These are phyloP conservation scores for Marasmius sp. DNA, from an alignment of 1,284 basidiomycete genomes.

Conservation along the genomic window DNA sequence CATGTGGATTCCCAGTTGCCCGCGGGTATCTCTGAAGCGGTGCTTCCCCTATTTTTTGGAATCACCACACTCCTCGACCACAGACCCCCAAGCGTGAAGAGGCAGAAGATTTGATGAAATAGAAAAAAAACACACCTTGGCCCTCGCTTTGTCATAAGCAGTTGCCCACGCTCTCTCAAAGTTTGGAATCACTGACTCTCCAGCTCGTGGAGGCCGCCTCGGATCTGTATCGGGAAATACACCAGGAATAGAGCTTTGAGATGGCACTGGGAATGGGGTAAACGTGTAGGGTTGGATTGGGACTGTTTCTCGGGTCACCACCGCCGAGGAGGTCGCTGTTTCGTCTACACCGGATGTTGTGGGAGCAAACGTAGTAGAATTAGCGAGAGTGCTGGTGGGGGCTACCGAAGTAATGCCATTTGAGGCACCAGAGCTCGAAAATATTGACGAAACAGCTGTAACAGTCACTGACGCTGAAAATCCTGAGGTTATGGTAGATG, in stretches of 20 bases:
- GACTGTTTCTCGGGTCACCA: neutral
- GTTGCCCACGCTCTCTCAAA: slow-evolving; percentile 11
- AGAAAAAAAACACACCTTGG: slow-evolving; percentile 1
- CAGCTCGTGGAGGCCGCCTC: slow-evolving; percentile 7
- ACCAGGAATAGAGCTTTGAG: slow-evolving; percentile 9
- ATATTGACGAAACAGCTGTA: neutral
- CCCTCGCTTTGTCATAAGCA: slow-evolving; percentile 11
- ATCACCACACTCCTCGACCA: neutral
- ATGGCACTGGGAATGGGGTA: slow-evolving; percentile 1
- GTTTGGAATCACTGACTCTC: slow-evolving; percentile 9
- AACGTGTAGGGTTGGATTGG: neutral
- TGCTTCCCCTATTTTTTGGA: neutral
- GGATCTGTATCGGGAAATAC: slow-evolving; percentile 14
- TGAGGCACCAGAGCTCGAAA: neutral
- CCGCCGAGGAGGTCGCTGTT: neutral
- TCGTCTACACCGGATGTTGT: neutral
- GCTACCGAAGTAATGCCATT: neutral
- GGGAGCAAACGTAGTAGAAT: neutral
- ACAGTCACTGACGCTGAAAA: neutral
- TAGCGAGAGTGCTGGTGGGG: neutral
- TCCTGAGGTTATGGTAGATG: neutral
- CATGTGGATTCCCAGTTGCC: too few species aligned
- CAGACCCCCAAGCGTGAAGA: neutral
- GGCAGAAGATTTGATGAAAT: slow-evolving; percentile 3
- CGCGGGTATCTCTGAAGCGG: neutral